phyloP scores from a whole-genome alignment of 73 alveolate species.

The Tetrahymena elliotti region DNA sequence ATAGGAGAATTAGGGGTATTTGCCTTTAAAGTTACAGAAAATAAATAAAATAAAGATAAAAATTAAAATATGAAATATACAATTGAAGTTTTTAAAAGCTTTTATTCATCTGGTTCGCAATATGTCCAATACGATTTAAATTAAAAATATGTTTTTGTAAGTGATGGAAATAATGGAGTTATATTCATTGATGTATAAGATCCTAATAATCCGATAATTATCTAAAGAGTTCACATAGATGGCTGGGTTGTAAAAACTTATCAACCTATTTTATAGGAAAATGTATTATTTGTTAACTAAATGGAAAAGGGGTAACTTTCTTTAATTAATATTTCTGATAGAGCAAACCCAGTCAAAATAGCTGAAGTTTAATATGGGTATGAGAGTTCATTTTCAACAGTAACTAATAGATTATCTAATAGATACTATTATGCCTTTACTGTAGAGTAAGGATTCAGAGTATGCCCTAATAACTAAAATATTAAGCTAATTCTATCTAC shows the following conservation, averaged over 20 bases:
- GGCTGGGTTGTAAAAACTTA: not conserved
- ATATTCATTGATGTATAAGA: not conserved
- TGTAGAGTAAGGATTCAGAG: not conserved
- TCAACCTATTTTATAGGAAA: not conserved
- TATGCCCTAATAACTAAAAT: not conserved
- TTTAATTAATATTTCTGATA: not conserved
- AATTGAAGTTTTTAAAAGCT: not conserved
- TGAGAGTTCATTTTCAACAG: not conserved
- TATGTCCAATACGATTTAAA: not conserved
- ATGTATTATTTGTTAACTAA: not conserved
- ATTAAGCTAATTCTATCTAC: not conserved
- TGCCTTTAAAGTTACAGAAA: not conserved
- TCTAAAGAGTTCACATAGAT: not conserved
- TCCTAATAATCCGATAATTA: not conserved
- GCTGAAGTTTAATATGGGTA: not conserved
- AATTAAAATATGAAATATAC: not conserved
- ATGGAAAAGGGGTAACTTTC: not conserved
- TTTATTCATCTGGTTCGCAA: not conserved
- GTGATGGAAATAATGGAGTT: not conserved
- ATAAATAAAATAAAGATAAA: not conserved
- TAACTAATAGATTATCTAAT: not conserved
- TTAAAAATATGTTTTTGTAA: not conserved
- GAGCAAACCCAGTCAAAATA: not conserved
- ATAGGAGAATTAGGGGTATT: not conserved
- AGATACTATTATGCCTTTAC: not conserved